phyloP scores from a whole-genome alignment of 2,329 filamentous ascomycete genomes.

The Teratosphaeriaceae sp. region DNA sequence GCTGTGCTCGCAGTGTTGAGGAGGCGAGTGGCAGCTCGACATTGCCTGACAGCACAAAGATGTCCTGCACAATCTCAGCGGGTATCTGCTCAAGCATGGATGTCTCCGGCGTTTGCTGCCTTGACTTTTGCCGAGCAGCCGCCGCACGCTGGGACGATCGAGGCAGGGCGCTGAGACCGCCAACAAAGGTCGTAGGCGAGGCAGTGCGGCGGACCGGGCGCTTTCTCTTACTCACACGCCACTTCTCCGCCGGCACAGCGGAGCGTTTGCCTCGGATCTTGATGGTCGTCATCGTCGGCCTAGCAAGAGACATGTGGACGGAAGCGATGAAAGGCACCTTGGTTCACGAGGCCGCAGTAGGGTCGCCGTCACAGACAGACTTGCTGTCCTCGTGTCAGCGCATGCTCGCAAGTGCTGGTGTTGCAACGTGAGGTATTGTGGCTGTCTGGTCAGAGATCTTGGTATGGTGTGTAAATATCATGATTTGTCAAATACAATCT shows the following conservation, averaged over 20 bases:
- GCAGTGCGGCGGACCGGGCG: conserved; percentile 8
- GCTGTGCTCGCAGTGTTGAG: conserved; percentile 19
- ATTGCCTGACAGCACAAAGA: conserved; percentile 28
- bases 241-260: conserved; percentile 21
- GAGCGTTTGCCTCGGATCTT: conserved; percentile 28
- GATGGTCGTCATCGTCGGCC: conserved; percentile 22
- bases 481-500: conserved; percentile 14
- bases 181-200: neutral
- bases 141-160: neutral
- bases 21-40: conserved; percentile 26
- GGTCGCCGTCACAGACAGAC: neutral
- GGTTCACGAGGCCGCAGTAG: neutral
- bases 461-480: conserved; percentile 7
- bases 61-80: conserved; percentile 29
- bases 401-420: neutral
- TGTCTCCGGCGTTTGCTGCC: conserved; percentile 9
- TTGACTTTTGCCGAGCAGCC: conserved; percentile 11
- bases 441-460: conserved; percentile 5
- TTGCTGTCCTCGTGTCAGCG: neutral
- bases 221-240: conserved; percentile 21
- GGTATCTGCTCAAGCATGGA: conserved; percentile 28
- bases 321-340: neutral
- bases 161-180: neutral
- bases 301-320: neutral
- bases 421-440: neutral